Conservation (phyloP, 2,329 filamentous ascomycete species). For the Aureobasidium sp. region DNA sequence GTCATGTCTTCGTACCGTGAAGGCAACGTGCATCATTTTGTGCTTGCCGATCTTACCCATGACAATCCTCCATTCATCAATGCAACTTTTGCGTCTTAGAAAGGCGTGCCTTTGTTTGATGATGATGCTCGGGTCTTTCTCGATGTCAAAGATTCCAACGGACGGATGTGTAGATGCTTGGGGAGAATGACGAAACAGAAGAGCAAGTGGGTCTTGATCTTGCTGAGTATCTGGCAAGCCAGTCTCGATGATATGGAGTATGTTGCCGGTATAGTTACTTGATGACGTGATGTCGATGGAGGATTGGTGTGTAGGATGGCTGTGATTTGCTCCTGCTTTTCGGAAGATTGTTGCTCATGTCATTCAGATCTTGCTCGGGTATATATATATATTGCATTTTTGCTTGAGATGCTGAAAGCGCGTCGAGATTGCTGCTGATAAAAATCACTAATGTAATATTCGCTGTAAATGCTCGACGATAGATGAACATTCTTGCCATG, state of each 20-base stretch:
- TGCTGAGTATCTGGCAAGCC: conserved; percentile 47
- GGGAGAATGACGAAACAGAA: conserved; percentile 41
- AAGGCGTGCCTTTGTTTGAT: conserved; percentile 39
- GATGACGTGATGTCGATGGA: not conserved
- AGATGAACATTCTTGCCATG: too few relatives aligned
- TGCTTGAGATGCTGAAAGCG: too few relatives aligned
- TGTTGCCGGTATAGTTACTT: conserved; percentile 40
- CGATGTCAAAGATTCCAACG: conserved; percentile 18
- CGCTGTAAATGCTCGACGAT: too few relatives aligned
- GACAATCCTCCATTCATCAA: conserved; percentile 50
- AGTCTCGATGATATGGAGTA: conserved; percentile 49
- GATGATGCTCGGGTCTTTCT: conserved; percentile 40
- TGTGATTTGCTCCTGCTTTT: not conserved
- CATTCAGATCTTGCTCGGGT: too few relatives aligned
- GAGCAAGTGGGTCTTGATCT: conserved; percentile 37
- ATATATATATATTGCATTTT: too few relatives aligned
- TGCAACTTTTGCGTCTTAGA: conserved; percentile 42
- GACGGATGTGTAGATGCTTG: conserved; percentile 42
- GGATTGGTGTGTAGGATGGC: not conserved
- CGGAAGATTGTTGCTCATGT: not conserved
- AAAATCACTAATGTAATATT: too few relatives aligned
- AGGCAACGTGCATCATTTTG: conserved; percentile 52
- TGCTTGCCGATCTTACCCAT: conserved; percentile 57
- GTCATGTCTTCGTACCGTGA: conserved; percentile 54
- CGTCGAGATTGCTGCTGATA: too few relatives aligned